These are phyloP conservation scores for Acanthamoeba castellanii DNA, from an alignment of 208 protist species.

Conservation along the genomic window DNA sequence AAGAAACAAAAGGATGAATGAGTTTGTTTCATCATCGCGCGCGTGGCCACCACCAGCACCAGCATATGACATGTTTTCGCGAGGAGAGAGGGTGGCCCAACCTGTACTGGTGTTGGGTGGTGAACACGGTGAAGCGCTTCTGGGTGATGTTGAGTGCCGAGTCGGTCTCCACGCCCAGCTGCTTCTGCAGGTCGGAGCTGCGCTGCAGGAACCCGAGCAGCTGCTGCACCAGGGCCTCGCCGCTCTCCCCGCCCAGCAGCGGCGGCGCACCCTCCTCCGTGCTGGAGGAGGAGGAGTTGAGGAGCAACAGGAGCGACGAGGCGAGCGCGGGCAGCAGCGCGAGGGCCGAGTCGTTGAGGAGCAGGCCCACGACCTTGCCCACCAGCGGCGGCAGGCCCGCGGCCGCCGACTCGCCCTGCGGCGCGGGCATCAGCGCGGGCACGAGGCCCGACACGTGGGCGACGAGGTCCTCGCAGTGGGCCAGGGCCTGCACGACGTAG, in stretches of 20 bases:
- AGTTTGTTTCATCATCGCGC: no score
- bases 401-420: neutral
- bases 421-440: neutral
- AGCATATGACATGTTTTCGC: neutral
- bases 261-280: neutral
- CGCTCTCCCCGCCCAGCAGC: neutral
- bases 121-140: conserved; percentile 43
- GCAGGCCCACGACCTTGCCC: neutral
- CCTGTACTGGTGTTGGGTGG: conserved; percentile 42
- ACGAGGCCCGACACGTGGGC: neutral
- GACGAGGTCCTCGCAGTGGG: neutral
- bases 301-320: neutral
- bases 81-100: neutral
- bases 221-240: neutral
- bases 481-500: neutral
- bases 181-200: conserved; percentile 34
- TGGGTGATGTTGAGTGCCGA: neutral
- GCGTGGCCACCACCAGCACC: no score
- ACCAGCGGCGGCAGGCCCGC: neutral
- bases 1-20: no score
- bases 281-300: no score
- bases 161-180: conserved; percentile 1
- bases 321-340: conserved; percentile 43
- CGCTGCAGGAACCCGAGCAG: neutral
- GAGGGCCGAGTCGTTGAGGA: conserved; percentile 3